phyloP scores from a whole-genome alignment of 257 asterid species.

The Scutellaria barbata region DNA sequence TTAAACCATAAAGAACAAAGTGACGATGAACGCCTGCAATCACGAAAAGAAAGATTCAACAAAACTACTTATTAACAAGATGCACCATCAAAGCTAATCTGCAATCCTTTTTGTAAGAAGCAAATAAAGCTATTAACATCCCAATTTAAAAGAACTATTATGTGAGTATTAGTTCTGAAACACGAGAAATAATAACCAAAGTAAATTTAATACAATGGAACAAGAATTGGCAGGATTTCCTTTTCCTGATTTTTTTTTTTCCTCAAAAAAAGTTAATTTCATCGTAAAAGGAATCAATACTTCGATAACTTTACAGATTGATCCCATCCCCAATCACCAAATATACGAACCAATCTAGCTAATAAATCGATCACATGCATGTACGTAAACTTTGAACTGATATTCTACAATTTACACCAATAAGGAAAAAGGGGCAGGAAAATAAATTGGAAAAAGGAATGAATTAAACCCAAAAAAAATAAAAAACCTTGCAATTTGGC shows the following conservation, averaged over 20 bases:
- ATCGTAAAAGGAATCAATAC: not conserved
- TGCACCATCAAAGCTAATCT: not conserved
- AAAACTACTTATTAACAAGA: not conserved
- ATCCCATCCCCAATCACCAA: slow-evolving; percentile 3
- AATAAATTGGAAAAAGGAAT: not conserved
- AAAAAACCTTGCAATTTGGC: slow-evolving; percentile 74
- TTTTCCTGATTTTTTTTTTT: not conserved
- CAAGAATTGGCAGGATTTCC: slow-evolving; percentile 9
- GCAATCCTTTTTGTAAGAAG: slow-evolving; percentile 1
- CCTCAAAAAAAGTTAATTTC: not conserved
- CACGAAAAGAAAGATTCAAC: slow-evolving; percentile 1
- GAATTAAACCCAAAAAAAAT: not conserved
- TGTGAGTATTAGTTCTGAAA: not conserved
- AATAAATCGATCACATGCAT: slow-evolving; percentile 17
- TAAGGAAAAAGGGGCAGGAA: too few species aligned
- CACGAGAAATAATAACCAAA: not conserved
- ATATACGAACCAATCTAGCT: not conserved
- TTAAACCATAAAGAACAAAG: slow-evolving; percentile 60
- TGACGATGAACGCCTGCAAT: slow-evolving; percentile 85
- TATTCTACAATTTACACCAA: not conserved
- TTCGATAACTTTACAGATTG: not conserved
- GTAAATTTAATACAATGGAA: not conserved
- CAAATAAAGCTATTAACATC: not conserved
- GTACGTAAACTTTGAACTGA: slow-evolving; percentile 19
- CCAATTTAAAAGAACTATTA: slow-evolving; percentile 9